phyloP scores from a whole-genome alignment of 192 early-diverging fungal genomes.

The Entomortierella beljakovae region DNA sequence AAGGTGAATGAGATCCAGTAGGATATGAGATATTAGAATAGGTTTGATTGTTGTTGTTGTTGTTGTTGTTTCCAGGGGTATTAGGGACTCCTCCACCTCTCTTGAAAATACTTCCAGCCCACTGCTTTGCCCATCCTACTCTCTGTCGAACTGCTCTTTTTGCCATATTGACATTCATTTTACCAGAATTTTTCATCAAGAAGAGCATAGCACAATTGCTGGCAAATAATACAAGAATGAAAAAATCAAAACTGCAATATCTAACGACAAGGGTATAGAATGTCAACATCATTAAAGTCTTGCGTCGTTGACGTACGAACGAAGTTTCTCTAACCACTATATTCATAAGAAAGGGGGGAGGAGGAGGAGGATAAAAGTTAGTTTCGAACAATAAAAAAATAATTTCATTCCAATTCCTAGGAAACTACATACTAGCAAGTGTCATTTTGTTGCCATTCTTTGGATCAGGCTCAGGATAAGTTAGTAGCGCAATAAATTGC shows the following conservation, averaged over 20 bases:
- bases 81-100: not conserved
- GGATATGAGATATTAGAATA: not conserved
- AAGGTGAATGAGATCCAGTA: not conserved
- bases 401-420: not conserved
- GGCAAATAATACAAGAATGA: conserved; percentile 59
- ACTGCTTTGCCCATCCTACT: conserved; percentile 67
- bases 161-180: conserved; percentile 70
- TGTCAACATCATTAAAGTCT: conserved; percentile 58
- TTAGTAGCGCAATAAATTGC: conserved; percentile 63
- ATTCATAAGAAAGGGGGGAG: too few relatives aligned
- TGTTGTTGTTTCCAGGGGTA: conserved; percentile 11
- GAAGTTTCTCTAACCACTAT: conserved; percentile 63
- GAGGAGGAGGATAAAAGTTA: not conserved
- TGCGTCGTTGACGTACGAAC: conserved; percentile 60
- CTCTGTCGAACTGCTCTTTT: conserved; percentile 66
- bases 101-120: conserved; percentile 62
- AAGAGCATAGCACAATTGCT: conserved; percentile 65
- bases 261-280: conserved; percentile 58
- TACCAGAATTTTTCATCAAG: conserved; percentile 66
- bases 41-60: conserved; percentile 1
- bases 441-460: conserved; percentile 56
- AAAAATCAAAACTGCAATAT: conserved; percentile 64
- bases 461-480: conserved; percentile 61
- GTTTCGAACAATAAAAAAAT: not conserved
- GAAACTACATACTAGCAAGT: conserved; percentile 44